These are phyloP conservation scores for Tolypocladium paradoxum DNA, from an alignment of 2,329 filamentous ascomycete species.

Conservation along the genomic window DNA sequence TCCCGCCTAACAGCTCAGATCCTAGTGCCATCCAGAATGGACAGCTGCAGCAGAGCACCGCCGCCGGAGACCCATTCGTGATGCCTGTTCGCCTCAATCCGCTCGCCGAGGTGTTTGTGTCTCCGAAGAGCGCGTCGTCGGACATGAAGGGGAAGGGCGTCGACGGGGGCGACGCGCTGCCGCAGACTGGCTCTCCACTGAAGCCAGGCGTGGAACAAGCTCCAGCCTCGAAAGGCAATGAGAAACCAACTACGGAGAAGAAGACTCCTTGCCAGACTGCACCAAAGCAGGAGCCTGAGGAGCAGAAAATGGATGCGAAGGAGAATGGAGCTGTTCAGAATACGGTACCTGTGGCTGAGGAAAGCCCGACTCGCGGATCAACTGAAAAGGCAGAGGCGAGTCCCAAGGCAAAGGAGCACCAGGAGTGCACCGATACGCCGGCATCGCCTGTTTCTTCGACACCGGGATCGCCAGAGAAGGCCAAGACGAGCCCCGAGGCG, in stretches of 20 bases:
- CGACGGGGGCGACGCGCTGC: neutral
- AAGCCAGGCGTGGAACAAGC: neutral
- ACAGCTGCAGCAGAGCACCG: neutral
- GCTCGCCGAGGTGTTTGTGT: constrained; percentile 1
- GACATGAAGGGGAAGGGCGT: neutral
- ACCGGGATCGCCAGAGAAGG: neutral
- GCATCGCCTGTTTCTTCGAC: neutral
- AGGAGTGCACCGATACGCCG: neutral
- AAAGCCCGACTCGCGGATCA: neutral
- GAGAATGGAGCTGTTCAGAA: neutral
- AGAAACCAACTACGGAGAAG: neutral
- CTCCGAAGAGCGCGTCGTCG: neutral
- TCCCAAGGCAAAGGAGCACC: neutral
- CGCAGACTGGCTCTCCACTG: neutral
- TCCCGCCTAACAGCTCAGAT: neutral
- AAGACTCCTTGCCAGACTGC: neutral
- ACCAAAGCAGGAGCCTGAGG: neutral
- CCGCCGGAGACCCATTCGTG: neutral
- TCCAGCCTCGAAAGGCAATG: neutral
- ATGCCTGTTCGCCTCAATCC: neutral
- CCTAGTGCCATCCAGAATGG: neutral
- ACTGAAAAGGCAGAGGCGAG: neutral
- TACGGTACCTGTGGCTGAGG: no score
- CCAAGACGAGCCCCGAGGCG: neutral
- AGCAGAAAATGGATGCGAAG: neutral